Evolutionary conservation across 176 grass and related monocot species (phyloP), one percentile per base, ranked within the genome.

Genomic region (Avena sativa): DNA sequence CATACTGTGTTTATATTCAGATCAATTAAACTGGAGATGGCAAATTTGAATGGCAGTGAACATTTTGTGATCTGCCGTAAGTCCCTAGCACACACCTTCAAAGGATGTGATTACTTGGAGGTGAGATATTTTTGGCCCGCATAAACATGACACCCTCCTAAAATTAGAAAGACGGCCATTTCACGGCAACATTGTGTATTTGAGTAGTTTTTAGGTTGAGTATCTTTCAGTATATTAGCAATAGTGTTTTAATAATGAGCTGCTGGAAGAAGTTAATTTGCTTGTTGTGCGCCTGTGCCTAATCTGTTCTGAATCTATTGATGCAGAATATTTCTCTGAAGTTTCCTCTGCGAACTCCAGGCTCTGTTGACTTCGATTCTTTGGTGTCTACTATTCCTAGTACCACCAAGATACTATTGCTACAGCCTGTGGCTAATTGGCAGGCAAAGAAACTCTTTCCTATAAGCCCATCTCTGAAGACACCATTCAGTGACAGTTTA

Each of bases 251-350:
- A 70, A 60, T 62, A 58, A 71, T 86, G 28, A 71, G 21, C n/a
- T 52, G 10, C 49, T 87, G n/a, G 23, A 66, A 90, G 4, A 83
- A 67, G 23, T 91, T 79, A 10, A 38, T 65, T 83, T 64, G 30
- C 4, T 58, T 72, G 1, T 3, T 58, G 12, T 47, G 12, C 8
- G 20, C 0, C 1, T 68, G 2, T 49, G 13, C 25, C 50, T 89
- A 21, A 83, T 34, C 34, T 56, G n/a, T 40, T 36, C 69, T 70
- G 15, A 59, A 88, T 90, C 17, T 83, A 40, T 46, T 12, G 2
- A 58, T 94, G 79, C 90, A 98, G 93, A 87, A 83, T 92, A 76
- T 98, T 76, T 89, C 84, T 14, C 71, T 98, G 83, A 98, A 96
- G 83, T 89, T 98, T 60, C 86, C 86, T 79, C 71, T 87, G 65